phyloP scores from a whole-genome alignment of 352 stramenopile species.

The Phytophthora fragariaefolia region DNA sequence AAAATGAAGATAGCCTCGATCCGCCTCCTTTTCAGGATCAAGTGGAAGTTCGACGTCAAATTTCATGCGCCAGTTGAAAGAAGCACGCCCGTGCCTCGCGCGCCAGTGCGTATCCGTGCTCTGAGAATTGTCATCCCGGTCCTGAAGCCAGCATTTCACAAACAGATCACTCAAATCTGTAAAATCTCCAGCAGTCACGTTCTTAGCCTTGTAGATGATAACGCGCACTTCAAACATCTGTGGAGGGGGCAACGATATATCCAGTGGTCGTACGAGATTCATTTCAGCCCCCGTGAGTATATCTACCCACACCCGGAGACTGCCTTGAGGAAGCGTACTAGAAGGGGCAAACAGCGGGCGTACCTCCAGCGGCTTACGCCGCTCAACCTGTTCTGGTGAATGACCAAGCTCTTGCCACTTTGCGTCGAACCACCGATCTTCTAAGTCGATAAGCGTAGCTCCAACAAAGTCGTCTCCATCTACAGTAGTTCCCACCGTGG shows the following conservation, averaged over 20 bases:
- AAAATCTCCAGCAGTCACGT: constrained; percentile 86
- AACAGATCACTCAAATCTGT: constrained; percentile 92
- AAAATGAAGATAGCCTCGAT: constrained; percentile 76
- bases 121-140: constrained; percentile 69
- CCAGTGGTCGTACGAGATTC: constrained; percentile 65
- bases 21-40: constrained; percentile 68
- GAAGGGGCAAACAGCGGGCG: constrained; percentile 76
- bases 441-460: constrained; percentile 92
- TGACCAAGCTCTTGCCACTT: constrained; percentile 84
- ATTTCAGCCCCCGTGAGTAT: constrained; percentile 85
- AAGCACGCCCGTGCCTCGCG: constrained; percentile 83
- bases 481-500: constrained; percentile 53
- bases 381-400: constrained; percentile 35
- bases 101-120: constrained; percentile 93
- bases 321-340: constrained; percentile 74
- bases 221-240: constrained; percentile 91
- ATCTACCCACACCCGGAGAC: constrained; percentile 88
- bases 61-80: constrained; percentile 94
- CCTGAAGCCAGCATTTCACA: constrained; percentile 90
- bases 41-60: constrained; percentile 88
- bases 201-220: constrained; percentile 92
- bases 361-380: constrained; percentile 69
- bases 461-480: constrained; percentile 91
- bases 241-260: constrained; percentile 82
- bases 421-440: constrained; percentile 93